Evolutionary conservation across 2,329 filamentous ascomycete genomes (phyloP).

Genomic region (Elsinoe fawcettii): DNA sequence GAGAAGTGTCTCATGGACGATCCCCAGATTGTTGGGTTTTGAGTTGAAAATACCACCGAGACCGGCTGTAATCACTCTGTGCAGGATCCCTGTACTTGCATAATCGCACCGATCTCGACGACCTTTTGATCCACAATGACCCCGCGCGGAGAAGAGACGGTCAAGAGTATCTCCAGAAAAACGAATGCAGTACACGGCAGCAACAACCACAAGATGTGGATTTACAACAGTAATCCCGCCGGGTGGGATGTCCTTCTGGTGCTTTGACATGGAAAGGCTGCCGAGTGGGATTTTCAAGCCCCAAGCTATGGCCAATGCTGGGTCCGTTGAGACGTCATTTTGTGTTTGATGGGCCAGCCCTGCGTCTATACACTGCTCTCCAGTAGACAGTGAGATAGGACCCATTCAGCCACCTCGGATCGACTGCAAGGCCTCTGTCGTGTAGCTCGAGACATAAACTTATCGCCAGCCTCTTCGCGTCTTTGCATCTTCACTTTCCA

Average conservation of each 20-base stretch:
- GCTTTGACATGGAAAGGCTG: neutral
- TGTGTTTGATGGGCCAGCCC: constrained; percentile 11
- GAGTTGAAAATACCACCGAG: constrained; percentile 7
- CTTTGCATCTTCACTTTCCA: neutral
- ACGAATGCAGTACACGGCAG: neutral
- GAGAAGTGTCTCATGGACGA: neutral
- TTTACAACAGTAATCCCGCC: neutral
- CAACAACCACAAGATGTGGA: neutral
- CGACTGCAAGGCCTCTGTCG: neutral
- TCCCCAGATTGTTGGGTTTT: constrained; percentile 5
- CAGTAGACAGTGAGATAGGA: no score
- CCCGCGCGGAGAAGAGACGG: constrained; percentile 1
- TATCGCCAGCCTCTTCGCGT: constrained; percentile 2
- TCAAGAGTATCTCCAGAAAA: neutral
- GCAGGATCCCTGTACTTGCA: constrained; percentile 2
- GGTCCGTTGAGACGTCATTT: constrained; percentile 13
- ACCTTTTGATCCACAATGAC: constrained; percentile 8
- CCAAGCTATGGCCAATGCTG: constrained; percentile 5
- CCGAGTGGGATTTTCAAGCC: constrained; percentile 5
- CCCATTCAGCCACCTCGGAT: neutral
- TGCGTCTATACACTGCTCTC: neutral
- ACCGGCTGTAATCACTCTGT: neutral
- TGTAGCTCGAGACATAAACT: neutral
- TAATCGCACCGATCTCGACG: neutral
- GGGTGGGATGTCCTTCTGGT: neutral